Base-by-base conservation (phyloP, 768 basidiomycete genomes). In the Podaxis pistillaris region DNA sequence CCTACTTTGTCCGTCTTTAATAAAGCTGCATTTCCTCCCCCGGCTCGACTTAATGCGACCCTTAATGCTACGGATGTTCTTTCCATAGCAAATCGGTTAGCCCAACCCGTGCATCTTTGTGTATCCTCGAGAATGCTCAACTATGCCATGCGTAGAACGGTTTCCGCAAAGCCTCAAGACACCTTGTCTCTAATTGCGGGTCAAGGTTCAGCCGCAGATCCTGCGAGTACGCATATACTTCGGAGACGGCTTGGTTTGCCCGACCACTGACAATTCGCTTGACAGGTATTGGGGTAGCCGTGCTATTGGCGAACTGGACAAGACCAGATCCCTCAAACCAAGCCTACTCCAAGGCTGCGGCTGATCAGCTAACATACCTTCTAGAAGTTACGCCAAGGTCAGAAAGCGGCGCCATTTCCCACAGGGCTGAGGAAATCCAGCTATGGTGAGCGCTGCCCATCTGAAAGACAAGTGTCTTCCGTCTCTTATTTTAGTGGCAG, bases 141-240 rank as follows among this genome's bases (percentile, higher is more conserved):
- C 19, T 24, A 53, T 40, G 8, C 36, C 15, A 12, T 58, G 53
- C 59, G 15, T 60, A 83, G 81, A 26, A 72, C 74, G 36, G 77
- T 85, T 17, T 62, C 68, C 6, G 65, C 64, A 44, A 81, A 78
- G 58, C 72, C 75, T 9, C 67, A 75, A 12, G 63, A 74, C 41
- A 73, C 77, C 15, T 66, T 78, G 30, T 68, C 83, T 8, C 71
- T 88, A 26, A 72, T 83, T 15, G 70, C 76, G 22, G 74, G 78
- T 22, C 75, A 83, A 57, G 81, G 81, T 33, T 81, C 84, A 33
- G 85, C 82, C 4, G 86, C 81, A 0, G 88, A 89, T 67, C 87
- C 87, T 15, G 83, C 86, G 2, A 86, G 81, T 81, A 62, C 52
- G 78, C 71, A 17, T 50, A 41, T 17, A 33, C 36, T 24, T 44